Percentiles rank a stretch among this genome's conserved stretches.
These are phyloP conservation scores for Isoetes taiwanensis DNA, from an alignment of 75 land plant genomes.

Conservation along the genomic window DNA sequence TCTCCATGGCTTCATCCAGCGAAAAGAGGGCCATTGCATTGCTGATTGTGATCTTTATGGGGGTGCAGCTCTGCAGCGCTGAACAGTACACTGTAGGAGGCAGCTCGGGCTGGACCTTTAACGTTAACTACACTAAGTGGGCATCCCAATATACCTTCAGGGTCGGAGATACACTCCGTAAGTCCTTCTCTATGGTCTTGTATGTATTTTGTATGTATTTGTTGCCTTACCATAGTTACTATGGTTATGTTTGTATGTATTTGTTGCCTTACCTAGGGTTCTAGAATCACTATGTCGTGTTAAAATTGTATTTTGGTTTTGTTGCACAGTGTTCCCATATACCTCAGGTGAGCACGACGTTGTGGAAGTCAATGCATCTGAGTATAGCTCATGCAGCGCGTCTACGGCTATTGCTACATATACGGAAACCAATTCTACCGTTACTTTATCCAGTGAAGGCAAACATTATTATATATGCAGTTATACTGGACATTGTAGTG, in stretches of 20 bases:
- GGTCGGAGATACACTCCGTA: neutral
- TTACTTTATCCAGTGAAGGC: neutral
- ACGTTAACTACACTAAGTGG: neutral
- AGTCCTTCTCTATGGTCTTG: no score
- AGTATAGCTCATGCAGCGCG: neutral
- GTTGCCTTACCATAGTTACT: no score
- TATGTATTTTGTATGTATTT: no score
- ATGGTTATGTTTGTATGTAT: no score
- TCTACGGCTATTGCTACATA: neutral
- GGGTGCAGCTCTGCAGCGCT: neutral
- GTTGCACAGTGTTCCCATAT: constrained; percentile 9
- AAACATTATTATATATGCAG: neutral
- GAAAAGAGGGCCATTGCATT: no score
- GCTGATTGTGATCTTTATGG: no score
- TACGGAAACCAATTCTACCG: neutral
- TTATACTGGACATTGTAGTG: neutral
- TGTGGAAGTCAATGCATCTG: neutral
- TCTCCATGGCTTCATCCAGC: no score
- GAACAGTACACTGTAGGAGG: neutral
- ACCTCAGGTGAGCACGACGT: neutral
- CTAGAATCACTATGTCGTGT: no score
- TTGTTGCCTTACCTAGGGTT: no score
- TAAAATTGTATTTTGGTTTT: no score
- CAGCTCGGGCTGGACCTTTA: neutral
- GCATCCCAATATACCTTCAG: neutral